These are phyloP conservation scores for Encephalitozoon romaleae DNA, from an alignment of 371 early-diverging fungal genomes.

Conservation along the genomic window DNA sequence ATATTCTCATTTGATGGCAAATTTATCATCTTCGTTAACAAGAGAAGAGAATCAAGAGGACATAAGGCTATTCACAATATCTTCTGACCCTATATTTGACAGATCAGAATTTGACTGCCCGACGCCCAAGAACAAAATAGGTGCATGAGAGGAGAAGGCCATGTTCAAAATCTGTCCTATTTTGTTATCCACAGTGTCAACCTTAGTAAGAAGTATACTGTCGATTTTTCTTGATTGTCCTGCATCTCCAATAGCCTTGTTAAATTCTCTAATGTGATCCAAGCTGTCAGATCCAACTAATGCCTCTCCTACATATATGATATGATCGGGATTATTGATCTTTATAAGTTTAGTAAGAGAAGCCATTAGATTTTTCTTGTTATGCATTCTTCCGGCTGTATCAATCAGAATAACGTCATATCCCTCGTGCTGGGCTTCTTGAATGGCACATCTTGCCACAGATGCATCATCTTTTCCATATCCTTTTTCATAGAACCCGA, in stretches of 20 bases:
- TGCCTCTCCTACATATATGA: constrained; percentile 97
- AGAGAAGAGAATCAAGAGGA: neutral
- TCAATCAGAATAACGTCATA: constrained; percentile 95
- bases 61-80: constrained; percentile 38
- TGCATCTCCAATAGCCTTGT: constrained; percentile 74
- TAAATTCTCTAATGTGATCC: constrained; percentile 90
- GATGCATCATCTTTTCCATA: constrained; percentile 94
- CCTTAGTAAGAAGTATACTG: constrained; percentile 89
- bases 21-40: neutral
- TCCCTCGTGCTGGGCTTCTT: constrained; percentile 66
- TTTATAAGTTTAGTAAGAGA: constrained; percentile 81
- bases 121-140: constrained; percentile 95
- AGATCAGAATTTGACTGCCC: constrained; percentile 96
- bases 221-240: constrained; percentile 74
- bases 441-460: constrained; percentile 90
- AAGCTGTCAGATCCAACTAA: constrained; percentile 93
- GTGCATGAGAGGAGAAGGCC: constrained; percentile 78
- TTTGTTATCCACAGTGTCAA: constrained; percentile 96
- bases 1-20: neutral
- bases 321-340: constrained; percentile 84
- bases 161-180: constrained; percentile 63
- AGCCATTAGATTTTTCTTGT: constrained; percentile 90
- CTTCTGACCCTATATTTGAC: constrained; percentile 62
- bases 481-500: constrained; percentile 88
- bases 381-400: constrained; percentile 98